Percentiles rank a stretch among this genome's conserved stretches.
These are phyloP conservation scores for Cladophialophora chaetospira DNA, from an alignment of 2,329 filamentous ascomycete genomes.

Conservation along the genomic window DNA sequence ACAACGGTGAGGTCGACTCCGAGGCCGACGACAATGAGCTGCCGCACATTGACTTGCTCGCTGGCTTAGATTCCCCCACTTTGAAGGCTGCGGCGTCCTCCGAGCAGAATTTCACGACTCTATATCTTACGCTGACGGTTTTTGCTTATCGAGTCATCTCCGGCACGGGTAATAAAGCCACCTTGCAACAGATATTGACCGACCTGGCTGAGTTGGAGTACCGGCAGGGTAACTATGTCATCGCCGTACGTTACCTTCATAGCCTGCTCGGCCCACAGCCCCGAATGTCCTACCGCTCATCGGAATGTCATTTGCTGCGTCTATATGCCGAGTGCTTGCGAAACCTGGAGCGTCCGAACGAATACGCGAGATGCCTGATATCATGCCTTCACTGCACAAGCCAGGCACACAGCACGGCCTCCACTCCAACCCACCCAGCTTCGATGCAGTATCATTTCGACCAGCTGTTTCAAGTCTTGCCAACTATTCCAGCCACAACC, in stretches of 20 bases:
- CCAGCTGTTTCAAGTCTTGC: slow-evolving; percentile 51
- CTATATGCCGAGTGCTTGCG: slow-evolving; percentile 84
- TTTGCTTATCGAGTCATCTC: slow-evolving; percentile 74
- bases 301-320: slow-evolving; percentile 81
- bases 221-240: slow-evolving; percentile 69
- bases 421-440: slow-evolving; percentile 41
- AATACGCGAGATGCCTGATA: slow-evolving; percentile 75
- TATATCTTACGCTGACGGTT: slow-evolving; percentile 70
- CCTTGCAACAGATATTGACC: slow-evolving; percentile 74
- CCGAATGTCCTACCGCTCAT: slow-evolving; percentile 72
- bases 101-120: slow-evolving; percentile 37
- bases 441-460: slow-evolving; percentile 42
- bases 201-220: slow-evolving; percentile 87
- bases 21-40: not conserved
- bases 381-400: slow-evolving; percentile 48
- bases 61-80: slow-evolving; percentile 44
- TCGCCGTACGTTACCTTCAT: slow-evolving; percentile 76
- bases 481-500: slow-evolving; percentile 61
- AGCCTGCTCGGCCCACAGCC: slow-evolving; percentile 78
- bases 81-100: slow-evolving; percentile 64
- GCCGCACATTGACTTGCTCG: slow-evolving; percentile 2
- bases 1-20: not conserved
- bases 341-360: slow-evolving; percentile 72
- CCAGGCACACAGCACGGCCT: slow-evolving; percentile 33
- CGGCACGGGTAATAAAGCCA: slow-evolving; percentile 75